A percentile compares a stretch with the other conserved stretches of the same genome.
Conservation (phyloP, 495 filamentous ascomycete species). For the Penicillium mononematosum region DNA sequence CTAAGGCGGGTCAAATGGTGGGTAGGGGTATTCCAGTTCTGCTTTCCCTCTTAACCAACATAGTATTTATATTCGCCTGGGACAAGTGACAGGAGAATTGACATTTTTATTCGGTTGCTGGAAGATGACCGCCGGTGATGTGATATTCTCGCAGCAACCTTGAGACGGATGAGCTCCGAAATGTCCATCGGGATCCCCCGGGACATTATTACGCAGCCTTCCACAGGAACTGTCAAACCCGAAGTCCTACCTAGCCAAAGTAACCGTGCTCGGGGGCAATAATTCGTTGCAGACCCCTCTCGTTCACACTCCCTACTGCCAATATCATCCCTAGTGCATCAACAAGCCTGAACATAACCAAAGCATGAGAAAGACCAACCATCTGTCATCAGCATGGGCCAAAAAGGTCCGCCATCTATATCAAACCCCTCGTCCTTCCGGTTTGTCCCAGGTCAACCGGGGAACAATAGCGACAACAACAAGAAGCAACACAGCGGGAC, state of each 20-base stretch:
- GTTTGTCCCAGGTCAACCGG: too few species aligned
- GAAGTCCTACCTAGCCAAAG: not conserved
- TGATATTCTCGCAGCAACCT: not conserved
- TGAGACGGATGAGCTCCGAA: not conserved
- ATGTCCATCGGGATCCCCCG: not conserved
- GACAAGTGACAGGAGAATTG: not conserved
- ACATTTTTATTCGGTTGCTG: not conserved
- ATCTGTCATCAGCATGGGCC: too few species aligned
- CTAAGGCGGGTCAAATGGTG: not conserved
- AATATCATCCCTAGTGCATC: not conserved
- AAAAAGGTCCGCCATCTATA: too few species aligned
- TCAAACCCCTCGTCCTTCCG: too few species aligned
- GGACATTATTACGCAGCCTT: conserved; percentile 1
- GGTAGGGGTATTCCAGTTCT: not conserved
- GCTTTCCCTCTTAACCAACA: too few species aligned
- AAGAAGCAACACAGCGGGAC: not conserved
- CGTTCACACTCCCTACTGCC: not conserved
- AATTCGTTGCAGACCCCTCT: not conserved
- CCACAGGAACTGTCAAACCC: conserved; percentile 4
- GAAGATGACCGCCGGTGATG: not conserved
- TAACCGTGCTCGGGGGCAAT: conserved; percentile 1
- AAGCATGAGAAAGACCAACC: not conserved
- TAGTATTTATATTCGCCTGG: not conserved
- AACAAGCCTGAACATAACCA: not conserved
- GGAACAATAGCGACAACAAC: not conserved